Conservation (phyloP, 1,284 basidiomycete species). For the Irpex sp. region DNA sequence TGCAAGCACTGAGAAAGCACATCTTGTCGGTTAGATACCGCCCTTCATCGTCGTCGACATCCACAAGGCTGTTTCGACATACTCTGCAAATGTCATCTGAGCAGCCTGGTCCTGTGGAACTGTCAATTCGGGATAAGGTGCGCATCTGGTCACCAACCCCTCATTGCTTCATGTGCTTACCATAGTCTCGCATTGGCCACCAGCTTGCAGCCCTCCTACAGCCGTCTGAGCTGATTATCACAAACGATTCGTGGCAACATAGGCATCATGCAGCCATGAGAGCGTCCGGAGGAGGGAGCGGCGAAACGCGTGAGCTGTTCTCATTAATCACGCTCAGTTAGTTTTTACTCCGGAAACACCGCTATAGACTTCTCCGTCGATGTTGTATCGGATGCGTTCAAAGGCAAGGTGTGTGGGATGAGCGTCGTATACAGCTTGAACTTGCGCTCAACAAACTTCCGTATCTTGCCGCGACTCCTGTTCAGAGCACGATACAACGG, state of each 20-base stretch:
- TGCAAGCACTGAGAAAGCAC: slow-evolving; percentile 5
- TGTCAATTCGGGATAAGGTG: slow-evolving; percentile 54
- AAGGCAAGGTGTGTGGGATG: slow-evolving; percentile 55
- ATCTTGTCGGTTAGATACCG: slow-evolving; percentile 11
- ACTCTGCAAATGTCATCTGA: slow-evolving; percentile 10
- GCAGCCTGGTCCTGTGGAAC: slow-evolving; percentile 40
- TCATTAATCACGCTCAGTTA: neutral
- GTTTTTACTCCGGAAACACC: slow-evolving; percentile 4
- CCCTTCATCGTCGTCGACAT: slow-evolving; percentile 1
- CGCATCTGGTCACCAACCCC: slow-evolving; percentile 10
- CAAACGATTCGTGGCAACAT: slow-evolving; percentile 77
- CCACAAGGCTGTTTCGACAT: slow-evolving; percentile 2
- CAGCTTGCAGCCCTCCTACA: slow-evolving; percentile 57
- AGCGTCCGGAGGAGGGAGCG: slow-evolving; percentile 54
- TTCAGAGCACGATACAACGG: slow-evolving; percentile 68
- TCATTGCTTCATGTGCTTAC: slow-evolving; percentile 3
- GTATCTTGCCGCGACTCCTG: slow-evolving; percentile 3
- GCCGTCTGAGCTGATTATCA: slow-evolving; percentile 57
- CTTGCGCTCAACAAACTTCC: neutral
- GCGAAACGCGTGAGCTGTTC: slow-evolving; percentile 58
- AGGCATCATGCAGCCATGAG: slow-evolving; percentile 75
- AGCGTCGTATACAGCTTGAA: neutral
- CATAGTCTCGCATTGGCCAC: neutral
- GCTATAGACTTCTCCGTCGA: slow-evolving; percentile 68
- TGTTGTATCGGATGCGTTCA: slow-evolving; percentile 67